phyloP scores from a whole-genome alignment of 805 yeast genomes.

The Suhomyces xylopsoci region DNA sequence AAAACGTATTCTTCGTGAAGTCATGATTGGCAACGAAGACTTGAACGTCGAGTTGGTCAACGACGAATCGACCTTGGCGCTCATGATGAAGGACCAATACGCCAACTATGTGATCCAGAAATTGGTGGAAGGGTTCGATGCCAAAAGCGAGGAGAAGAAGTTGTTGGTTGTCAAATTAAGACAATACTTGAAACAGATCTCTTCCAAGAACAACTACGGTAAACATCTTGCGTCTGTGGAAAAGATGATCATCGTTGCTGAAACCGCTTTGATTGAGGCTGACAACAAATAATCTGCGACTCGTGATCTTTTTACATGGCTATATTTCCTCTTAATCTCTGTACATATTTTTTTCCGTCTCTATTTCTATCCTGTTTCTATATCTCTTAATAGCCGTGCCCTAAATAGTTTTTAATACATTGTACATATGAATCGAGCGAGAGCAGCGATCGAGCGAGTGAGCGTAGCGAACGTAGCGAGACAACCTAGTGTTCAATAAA shows the following conservation, averaged over 20 bases:
- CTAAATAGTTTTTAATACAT: background rate
- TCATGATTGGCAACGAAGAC: conserved; percentile 53
- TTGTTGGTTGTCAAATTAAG: conserved; percentile 70
- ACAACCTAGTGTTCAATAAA: no score
- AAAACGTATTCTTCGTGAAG: conserved; percentile 58
- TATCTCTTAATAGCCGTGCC: background rate
- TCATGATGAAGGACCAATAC: conserved; percentile 97
- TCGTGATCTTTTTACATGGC: background rate
- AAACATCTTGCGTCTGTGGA: conserved; percentile 84
- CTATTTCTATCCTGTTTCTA: background rate
- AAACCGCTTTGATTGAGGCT: conserved; percentile 43
- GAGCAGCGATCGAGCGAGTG: no score
- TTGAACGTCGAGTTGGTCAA: conserved; percentile 45
- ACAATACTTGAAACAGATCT: conserved; percentile 73
- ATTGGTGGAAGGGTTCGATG: conserved; percentile 74
- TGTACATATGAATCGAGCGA: background rate
- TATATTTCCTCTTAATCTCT: background rate
- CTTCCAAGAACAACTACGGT: conserved; percentile 62
- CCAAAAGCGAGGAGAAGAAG: conserved; percentile 60
- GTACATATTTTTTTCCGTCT: background rate
- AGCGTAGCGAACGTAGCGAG: no score
- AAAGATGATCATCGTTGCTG: conserved; percentile 59
- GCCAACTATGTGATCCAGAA: conserved; percentile 98
- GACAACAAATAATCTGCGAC: conserved; percentile 17
- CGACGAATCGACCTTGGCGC: conserved; percentile 69